Percentiles rank a stretch among this genome's conserved stretches.
phyloP scores from a whole-genome alignment of 2,329 filamentous ascomycete genomes.

The Fusarium foetens region DNA sequence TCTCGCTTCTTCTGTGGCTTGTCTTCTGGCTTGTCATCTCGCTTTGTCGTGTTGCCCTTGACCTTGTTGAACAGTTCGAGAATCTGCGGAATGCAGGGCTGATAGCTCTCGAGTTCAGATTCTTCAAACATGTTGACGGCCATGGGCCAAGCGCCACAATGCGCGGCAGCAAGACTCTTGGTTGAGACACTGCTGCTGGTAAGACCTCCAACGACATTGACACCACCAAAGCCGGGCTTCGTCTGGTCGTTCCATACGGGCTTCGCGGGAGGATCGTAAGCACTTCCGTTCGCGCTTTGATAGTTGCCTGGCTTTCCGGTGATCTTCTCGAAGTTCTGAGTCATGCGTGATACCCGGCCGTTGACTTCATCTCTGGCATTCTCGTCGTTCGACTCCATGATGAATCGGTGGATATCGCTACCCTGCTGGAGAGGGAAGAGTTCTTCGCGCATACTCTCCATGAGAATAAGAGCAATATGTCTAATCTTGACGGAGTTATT shows the following conservation, averaged over 20 bases:
- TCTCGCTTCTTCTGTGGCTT: not conserved
- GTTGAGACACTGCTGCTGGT: conserved; percentile 56
- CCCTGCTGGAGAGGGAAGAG: conserved; percentile 57
- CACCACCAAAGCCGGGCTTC: conserved; percentile 49
- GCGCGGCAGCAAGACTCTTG: conserved; percentile 54
- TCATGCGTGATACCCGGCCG: conserved; percentile 43
- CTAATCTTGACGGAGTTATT: conserved; percentile 51
- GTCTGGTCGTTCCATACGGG: conserved; percentile 36
- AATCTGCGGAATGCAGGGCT: conserved; percentile 56
- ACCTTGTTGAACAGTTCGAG: conserved; percentile 48
- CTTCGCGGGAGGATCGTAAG: conserved; percentile 40
- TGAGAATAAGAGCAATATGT: conserved; percentile 55
- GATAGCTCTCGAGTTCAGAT: conserved; percentile 54
- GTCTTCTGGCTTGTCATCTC: not conserved
- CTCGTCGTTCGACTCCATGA: conserved; percentile 47
- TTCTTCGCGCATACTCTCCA: conserved; percentile 58
- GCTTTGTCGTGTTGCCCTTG: conserved; percentile 18
- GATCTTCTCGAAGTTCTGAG: conserved; percentile 39
- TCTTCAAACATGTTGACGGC: conserved; percentile 56
- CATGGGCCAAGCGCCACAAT: conserved; percentile 55
- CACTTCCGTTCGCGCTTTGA: conserved; percentile 34
- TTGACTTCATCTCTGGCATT: conserved; percentile 46
- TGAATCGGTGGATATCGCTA: conserved; percentile 50
- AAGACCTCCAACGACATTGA: conserved; percentile 53
- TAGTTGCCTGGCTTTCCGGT: conserved; percentile 38